A percentile compares a stretch with the other conserved stretches of the same genome.
These are phyloP conservation scores for Mortierella antarctica DNA, from an alignment of 192 early-diverging fungal species.

Conservation along the genomic window DNA sequence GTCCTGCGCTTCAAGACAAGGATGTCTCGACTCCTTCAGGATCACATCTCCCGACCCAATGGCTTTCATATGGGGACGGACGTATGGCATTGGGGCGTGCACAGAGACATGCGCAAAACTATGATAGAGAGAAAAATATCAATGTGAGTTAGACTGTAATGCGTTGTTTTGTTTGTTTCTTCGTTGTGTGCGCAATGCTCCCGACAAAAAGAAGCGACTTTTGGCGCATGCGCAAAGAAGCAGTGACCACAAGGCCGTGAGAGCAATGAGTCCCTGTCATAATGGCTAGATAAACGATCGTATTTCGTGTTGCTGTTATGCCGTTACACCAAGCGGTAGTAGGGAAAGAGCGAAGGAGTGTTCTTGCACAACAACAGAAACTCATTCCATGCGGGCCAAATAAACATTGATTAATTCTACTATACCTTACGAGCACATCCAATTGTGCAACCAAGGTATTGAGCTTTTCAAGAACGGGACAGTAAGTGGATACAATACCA, in stretches of 20 bases:
- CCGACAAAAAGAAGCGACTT: too few species aligned
- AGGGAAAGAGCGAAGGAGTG: neutral
- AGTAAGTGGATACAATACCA: constrained; percentile 85
- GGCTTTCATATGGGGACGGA: constrained; percentile 76
- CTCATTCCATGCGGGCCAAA: constrained; percentile 2
- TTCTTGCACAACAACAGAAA: constrained; percentile 5
- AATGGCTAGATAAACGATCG: too few species aligned
- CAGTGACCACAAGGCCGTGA: too few species aligned
- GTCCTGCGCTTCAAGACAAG: constrained; percentile 94
- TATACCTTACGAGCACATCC: constrained; percentile 87
- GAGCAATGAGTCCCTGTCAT: too few species aligned
- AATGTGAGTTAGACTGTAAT: neutral
- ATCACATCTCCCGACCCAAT: constrained; percentile 74
- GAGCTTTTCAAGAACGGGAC: constrained; percentile 81
- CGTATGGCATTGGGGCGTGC: constrained; percentile 85
- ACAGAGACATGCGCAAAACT: constrained; percentile 89
- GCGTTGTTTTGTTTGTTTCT: too few species aligned
- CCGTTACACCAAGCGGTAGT: constrained; percentile 11
- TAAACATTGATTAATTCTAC: neutral
- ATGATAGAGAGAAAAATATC: neutral
- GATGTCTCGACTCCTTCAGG: constrained; percentile 84
- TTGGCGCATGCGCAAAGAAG: too few species aligned
- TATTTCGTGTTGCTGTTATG: neutral
- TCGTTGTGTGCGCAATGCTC: too few species aligned
- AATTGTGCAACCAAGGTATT: constrained; percentile 83